phyloP scores from a whole-genome alignment of 2,329 filamentous ascomycete species.

The Fusarium bactridioides region DNA sequence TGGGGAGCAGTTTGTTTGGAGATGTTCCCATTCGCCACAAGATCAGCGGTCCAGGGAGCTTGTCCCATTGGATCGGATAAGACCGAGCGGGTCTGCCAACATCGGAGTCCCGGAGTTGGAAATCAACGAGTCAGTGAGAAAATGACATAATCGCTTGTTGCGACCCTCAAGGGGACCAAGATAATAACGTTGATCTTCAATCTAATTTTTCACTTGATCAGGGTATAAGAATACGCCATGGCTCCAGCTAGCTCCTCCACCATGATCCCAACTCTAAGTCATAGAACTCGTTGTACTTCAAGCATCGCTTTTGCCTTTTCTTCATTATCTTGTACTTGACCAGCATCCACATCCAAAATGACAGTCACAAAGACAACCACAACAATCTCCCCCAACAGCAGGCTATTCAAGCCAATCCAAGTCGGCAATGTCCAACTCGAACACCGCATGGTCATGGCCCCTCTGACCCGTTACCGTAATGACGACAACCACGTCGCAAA shows the following conservation, averaged over 20 bases:
- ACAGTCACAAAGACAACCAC: slow-evolving; percentile 9
- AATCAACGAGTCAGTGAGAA: background rate
- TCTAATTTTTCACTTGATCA: background rate
- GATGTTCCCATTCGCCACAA: background rate
- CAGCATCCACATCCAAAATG: background rate
- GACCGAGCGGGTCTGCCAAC: background rate
- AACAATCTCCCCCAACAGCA: slow-evolving; percentile 19
- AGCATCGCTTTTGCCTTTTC: background rate
- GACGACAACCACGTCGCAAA: slow-evolving; percentile 49
- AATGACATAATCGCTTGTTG: background rate
- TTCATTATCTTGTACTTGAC: background rate
- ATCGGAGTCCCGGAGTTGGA: slow-evolving; percentile 12
- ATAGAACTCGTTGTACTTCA: background rate
- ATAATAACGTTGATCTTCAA: background rate
- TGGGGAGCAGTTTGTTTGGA: background rate
- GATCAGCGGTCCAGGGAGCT: background rate
- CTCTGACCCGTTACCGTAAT: slow-evolving; percentile 58
- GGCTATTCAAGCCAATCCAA: slow-evolving; percentile 37
- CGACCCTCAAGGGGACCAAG: background rate
- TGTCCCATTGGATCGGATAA: background rate
- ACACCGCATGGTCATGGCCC: slow-evolving; percentile 39
- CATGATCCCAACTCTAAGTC: background rate
- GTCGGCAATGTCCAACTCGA: slow-evolving; percentile 30
- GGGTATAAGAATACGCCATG: background rate
- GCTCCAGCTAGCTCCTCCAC: background rate